These are phyloP conservation scores for Dendrocalamus sinicus DNA, from an alignment of 176 grass and related monocot species.

Conservation along the genomic window DNA sequence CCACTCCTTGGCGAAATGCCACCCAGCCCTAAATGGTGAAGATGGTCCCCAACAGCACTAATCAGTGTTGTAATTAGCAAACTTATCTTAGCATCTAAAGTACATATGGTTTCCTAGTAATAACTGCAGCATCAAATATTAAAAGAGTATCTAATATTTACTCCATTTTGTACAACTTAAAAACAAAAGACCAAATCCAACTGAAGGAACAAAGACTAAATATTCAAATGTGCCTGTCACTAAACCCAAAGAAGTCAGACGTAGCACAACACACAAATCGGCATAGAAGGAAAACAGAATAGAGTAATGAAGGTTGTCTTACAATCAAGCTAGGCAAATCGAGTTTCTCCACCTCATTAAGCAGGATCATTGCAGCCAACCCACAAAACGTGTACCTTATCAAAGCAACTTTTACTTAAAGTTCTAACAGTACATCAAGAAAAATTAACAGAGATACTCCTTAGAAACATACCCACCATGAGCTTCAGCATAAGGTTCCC, in stretches of 20 bases:
- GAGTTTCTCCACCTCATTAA: slow-evolving; percentile 83
- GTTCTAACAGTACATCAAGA: slow-evolving; percentile 34
- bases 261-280: slow-evolving; percentile 1
- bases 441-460: slow-evolving; percentile 15
- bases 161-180: neutral
- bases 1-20: slow-evolving; percentile 83
- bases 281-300: slow-evolving; percentile 33
- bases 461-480: slow-evolving; percentile 96
- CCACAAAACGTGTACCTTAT: slow-evolving; percentile 97
- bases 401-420: slow-evolving; percentile 48
- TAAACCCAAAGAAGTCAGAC: slow-evolving; percentile 22
- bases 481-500: slow-evolving; percentile 94
- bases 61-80: slow-evolving; percentile 8
- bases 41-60: neutral
- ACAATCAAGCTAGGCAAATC: slow-evolving; percentile 83
- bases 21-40: slow-evolving; percentile 72
- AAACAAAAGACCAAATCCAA: slow-evolving; percentile 7
- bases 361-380: slow-evolving; percentile 86
- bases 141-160: neutral
- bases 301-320: slow-evolving; percentile 50
- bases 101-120: slow-evolving; percentile 2
- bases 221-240: neutral
- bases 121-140: neutral
- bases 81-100: neutral
- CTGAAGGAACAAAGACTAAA: neutral